A percentile compares a stretch with the other conserved stretches of the same genome.
phyloP scores from a whole-genome alignment of 2,329 filamentous ascomycete genomes.

The Sclerotinia sclerotiorum region DNA sequence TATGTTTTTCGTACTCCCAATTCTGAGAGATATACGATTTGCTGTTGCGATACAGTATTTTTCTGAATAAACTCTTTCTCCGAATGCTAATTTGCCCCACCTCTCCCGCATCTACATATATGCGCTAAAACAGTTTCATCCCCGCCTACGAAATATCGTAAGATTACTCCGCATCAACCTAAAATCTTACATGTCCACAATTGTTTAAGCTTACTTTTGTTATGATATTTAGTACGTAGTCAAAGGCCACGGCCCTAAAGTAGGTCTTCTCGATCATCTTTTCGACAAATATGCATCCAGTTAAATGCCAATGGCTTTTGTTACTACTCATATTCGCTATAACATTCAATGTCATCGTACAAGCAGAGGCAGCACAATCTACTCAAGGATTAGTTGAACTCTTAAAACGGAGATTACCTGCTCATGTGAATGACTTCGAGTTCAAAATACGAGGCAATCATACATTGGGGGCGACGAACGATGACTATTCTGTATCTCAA shows the following conservation, averaged over 20 bases:
- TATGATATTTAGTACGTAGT: not conserved
- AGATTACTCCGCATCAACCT: not conserved
- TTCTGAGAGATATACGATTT: not conserved
- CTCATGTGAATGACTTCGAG: constrained; percentile 29
- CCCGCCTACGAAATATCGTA: not conserved
- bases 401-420: constrained; percentile 30
- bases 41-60: too few relatives aligned
- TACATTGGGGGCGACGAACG: constrained; percentile 22
- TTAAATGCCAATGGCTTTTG: not conserved
- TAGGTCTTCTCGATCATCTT: not conserved
- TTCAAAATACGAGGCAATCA: constrained; percentile 25
- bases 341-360: not conserved
- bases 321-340: not conserved
- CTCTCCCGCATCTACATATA: not conserved
- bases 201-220: not conserved
- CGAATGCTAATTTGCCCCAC: not conserved
- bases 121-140: not conserved
- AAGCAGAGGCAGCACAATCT: constrained; percentile 18
- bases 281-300: not conserved
- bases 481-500: constrained; percentile 32
- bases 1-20: too few relatives aligned
- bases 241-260: not conserved
- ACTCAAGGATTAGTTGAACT: constrained; percentile 29
- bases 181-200: constrained; percentile 1
- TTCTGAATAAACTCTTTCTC: not conserved